Evolutionary conservation across 495 filamentous ascomycete genomes (phyloP), one percentile per base, ranked within the genome.

Genomic region (Aspergillus saccharolyticus): DNA sequence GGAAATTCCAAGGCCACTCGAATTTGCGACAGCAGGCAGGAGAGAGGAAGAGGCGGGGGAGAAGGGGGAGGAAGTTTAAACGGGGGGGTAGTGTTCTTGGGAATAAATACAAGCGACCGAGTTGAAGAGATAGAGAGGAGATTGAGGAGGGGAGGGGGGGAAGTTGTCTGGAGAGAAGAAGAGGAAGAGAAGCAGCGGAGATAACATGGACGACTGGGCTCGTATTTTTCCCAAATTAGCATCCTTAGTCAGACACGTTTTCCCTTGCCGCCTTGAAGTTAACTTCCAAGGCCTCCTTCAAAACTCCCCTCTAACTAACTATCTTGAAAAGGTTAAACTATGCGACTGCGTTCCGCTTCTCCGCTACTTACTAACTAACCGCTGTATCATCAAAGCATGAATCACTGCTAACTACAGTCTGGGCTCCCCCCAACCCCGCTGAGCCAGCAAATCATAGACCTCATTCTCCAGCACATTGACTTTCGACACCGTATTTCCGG

Each of bases 401-500:
- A 28, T n/a, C n/a, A n/a, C n/a, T n/a, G n/a, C n/a, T n/a, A n/a
- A 28, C 28, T 44, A 44, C 46, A 61, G 44, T 45, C 61, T 64
- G 16, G 60, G 20, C 4, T 21, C 42, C 2, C 79, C 79, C 76
- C 78, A 82, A 52, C 73, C 70, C 30, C 64, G 64, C 58, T 70
- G 55, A 17, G 61, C 62, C 64, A 85, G 59, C 56, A 78, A 66
- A 24, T 58, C 66, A 63, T 73, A 79, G 24, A 77, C 77, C 58
- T 83, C 80, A 25, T 74, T 67, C 50, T 76, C 69, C 20, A 71
- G 65, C 1, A 58, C 51, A 39, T 53, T 62, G 57, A 69, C 63
- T 50, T 76, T 72, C 47, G 78, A 76, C 16, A 72, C 77, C 25
- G 75, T 79, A 59, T 75, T 77, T 3, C 81, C 81, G 17, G 70